Base-by-base conservation (phyloP, 495 filamentous ascomycete species). In the Aspergillus sclerotiicarbonarius region DNA sequence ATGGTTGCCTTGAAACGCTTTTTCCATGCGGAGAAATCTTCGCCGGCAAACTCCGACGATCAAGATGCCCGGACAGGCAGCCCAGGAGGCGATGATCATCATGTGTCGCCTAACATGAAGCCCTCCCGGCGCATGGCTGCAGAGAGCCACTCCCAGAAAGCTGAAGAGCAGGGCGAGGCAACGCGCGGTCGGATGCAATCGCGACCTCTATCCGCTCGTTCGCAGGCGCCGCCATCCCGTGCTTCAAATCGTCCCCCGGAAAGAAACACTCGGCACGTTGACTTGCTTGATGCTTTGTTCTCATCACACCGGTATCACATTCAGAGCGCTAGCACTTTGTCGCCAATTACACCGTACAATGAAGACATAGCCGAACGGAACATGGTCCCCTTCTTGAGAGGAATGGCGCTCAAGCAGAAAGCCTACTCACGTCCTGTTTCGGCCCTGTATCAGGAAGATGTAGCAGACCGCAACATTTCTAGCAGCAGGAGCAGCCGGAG, bases 311-410 rank as follows among this genome's bases (percentile, higher is more conserved):
- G 62, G 15, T 58, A 69, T 32, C 70, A 65, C 31, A 62, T 62
- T n/a, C 57, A 64, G 21, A 46, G 54, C 37, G 31, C 62, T 21
- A 56, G 46, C 56, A 25, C 62, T 6, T 58, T 70, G 46, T 70
- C 74, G 16, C 74, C 72, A 7, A 67, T 62, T 13, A 69, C 65
- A 19, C 74, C 70, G 5, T 79, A 77, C 58, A 79, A 79, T 39
- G 76, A 79, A 63, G 75, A 79, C 62, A 66, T 79, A 25, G 76
- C 76, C 6, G 76, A 79, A 57, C 71, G 76, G 9, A 79, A 79
- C 46, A 76, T 79, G 69, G 71, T 67, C 9, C 62, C 69, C 1
- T 77, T 77, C 20, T 64, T 77, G 8, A 71, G 67, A 41, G 61
- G 60, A 3, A 65, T 63, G 43, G 51, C 62, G 39, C 56, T 58